Conservation (phyloP, 148 eudicot species). For the Fallopia convolvulus region DNA sequence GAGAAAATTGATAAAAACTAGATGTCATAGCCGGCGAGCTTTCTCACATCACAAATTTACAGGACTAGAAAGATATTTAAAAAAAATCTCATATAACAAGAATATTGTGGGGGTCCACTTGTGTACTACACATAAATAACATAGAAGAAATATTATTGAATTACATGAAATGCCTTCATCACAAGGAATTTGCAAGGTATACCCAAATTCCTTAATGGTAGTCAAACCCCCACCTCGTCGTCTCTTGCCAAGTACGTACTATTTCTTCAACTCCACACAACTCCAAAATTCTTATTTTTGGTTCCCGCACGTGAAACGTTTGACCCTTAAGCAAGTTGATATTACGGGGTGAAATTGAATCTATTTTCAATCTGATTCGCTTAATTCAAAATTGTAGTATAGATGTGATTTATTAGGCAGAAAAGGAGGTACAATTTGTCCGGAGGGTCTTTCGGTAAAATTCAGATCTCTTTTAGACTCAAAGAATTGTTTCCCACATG, state of each 20-base stretch:
- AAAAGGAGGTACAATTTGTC: background rate
- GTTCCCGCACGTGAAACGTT: background rate
- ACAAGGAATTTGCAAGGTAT: conserved; percentile 4
- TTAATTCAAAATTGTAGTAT: background rate
- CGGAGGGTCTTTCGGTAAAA: background rate
- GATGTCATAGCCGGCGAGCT: background rate
- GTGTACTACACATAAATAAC: background rate
- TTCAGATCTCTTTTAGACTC: background rate
- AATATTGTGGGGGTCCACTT: background rate
- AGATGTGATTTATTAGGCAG: background rate
- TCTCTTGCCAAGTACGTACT: background rate
- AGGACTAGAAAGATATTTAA: background rate
- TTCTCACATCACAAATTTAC: conserved; percentile 4
- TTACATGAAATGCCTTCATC: background rate
- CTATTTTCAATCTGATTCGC: background rate
- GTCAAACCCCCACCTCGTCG: background rate
- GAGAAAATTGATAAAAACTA: conserved; percentile 4
- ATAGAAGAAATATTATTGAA: background rate
- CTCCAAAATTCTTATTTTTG: background rate
- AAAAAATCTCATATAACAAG: background rate
- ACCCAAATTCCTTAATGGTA: background rate
- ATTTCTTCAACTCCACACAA: background rate
- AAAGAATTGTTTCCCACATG: conserved; percentile 3
- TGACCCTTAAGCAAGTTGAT: background rate
- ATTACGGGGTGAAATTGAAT: background rate